Evolutionary conservation across 176 grass and related monocot genomes (phyloP).

Genomic region (Puccinellia tenuiflora): DNA sequence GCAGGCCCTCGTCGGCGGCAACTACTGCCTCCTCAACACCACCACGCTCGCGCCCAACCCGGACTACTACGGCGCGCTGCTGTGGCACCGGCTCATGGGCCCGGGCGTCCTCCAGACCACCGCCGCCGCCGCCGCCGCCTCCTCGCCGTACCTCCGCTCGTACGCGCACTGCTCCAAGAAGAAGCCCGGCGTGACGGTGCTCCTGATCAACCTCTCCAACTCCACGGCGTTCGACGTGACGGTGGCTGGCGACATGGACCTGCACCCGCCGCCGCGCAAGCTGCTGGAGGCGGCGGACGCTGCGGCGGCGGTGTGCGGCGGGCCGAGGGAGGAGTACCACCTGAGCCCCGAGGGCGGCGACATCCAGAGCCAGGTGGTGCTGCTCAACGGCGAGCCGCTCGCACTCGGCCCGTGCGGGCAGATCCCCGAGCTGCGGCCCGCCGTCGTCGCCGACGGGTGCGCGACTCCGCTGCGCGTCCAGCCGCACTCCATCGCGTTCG

Average conservation of each 20-base stretch:
- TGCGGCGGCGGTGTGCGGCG: neutral
- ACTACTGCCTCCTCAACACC: constrained; percentile 63
- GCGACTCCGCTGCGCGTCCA: constrained; percentile 8
- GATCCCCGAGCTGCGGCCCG: constrained; percentile 43
- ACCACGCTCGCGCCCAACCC: constrained; percentile 51
- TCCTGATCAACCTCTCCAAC: constrained; percentile 60
- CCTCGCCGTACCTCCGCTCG: constrained; percentile 38
- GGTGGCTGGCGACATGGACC: constrained; percentile 32
- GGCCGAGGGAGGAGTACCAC: constrained; percentile 54
- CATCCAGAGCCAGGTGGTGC: constrained; percentile 43
- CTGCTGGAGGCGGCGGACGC: neutral
- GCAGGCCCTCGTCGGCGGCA: constrained; percentile 56
- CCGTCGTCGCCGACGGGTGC: constrained; percentile 12
- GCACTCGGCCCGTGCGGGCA: constrained; percentile 21
- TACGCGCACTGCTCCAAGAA: constrained; percentile 63
- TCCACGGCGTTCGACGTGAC: constrained; percentile 49
- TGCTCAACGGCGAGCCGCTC: constrained; percentile 46
- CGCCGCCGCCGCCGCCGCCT: neutral
- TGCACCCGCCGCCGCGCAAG: constrained; percentile 1
- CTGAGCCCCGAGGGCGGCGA: constrained; percentile 41
- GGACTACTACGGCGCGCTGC: constrained; percentile 60
- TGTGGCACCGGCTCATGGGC: constrained; percentile 59
- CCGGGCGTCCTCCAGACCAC: constrained; percentile 23
- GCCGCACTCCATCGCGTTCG: constrained; percentile 41
- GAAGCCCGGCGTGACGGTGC: constrained; percentile 40